Evolutionary conservation across 768 basidiomycete genomes (phyloP), one percentile per base, ranked within the genome.

Genomic region (Lactifluus hygrophoroides): DNA sequence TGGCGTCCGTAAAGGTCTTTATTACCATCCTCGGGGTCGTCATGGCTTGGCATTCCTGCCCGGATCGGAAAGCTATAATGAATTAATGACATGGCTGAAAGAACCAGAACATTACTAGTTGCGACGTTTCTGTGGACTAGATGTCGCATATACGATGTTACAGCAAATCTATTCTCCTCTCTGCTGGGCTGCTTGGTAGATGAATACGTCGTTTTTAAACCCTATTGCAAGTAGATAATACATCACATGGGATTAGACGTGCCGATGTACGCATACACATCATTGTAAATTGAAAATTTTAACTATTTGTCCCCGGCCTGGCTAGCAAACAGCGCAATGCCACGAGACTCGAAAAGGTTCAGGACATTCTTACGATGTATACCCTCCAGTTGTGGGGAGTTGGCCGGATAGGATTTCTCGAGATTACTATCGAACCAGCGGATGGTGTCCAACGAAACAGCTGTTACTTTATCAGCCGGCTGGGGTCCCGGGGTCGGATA

Each of bases 1-100:
- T 71, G 87, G 88, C 19, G 74, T 88, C 30, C 76, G 75, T 45
- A 79, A 88, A 67, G 83, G 83, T 16, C 70, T 90, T 3, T 80
- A 77, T 74, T 83, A 80, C 56, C 80, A 89, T 63, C 78, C 84
- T 11, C 66, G 79, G 2, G 84, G 82, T 14, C 74, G 71, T 10
- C 86, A 89, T 67, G 86, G 86, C 0, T 73, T 83, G 57, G 80
- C 85, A 17, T 74, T 89, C 28, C 67, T 80, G 48, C 69, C 72
- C 38, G 78, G 77, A 43, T 76, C 80, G 43, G 72, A 74, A 57
- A 81, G 81, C 13, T 77, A 85, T 64, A 67, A 72, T 2, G 73
- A 77, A 65, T 80, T 91, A 49, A 69, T 90, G 51, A 73, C 74
- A 53, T 93, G 90, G 88, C 69, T 90, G 48, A 67, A 69, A 21